Conservation (phyloP, 2,329 filamentous ascomycete genomes). For the Colletotrichum truncatum region DNA sequence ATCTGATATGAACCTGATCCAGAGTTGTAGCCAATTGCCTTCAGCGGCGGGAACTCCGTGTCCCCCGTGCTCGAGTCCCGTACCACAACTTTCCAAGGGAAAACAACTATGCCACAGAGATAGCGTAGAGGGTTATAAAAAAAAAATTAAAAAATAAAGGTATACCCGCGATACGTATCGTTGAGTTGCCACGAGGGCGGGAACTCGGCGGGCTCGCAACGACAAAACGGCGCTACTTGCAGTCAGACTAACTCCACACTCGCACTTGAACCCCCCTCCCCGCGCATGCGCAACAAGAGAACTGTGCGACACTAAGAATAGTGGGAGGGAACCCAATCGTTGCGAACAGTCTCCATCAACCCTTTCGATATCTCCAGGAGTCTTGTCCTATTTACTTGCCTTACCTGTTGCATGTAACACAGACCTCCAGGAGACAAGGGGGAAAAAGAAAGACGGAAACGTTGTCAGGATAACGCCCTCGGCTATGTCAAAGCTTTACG, state of each 20-base stretch:
- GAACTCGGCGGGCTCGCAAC: background rate
- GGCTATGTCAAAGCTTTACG: background rate
- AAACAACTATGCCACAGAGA: background rate
- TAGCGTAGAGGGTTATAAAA: background rate
- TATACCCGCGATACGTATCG: background rate
- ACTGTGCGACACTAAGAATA: background rate
- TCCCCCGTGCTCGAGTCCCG: background rate
- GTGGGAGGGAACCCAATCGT: background rate
- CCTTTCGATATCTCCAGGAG: slow-evolving; percentile 14
- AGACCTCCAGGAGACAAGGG: slow-evolving; percentile 2
- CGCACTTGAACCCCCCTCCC: background rate
- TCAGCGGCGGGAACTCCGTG: background rate
- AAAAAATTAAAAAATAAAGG: background rate
- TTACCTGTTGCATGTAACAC: slow-evolving; percentile 3
- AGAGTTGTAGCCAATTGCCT: background rate
- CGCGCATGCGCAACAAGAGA: background rate
- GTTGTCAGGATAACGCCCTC: background rate
- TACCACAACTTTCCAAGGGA: background rate
- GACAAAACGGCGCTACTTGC: background rate
- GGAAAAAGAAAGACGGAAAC: slow-evolving; percentile 1
- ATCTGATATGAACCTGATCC: slow-evolving; percentile 20
- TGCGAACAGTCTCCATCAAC: background rate
- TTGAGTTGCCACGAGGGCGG: slow-evolving; percentile 22
- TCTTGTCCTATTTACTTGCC: background rate
- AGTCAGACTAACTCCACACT: background rate